A percentile compares a stretch with the other conserved stretches of the same genome.
Evolutionary conservation across 345 rosid genomes (phyloP).

Genomic region (Ceriops tagal): DNA sequence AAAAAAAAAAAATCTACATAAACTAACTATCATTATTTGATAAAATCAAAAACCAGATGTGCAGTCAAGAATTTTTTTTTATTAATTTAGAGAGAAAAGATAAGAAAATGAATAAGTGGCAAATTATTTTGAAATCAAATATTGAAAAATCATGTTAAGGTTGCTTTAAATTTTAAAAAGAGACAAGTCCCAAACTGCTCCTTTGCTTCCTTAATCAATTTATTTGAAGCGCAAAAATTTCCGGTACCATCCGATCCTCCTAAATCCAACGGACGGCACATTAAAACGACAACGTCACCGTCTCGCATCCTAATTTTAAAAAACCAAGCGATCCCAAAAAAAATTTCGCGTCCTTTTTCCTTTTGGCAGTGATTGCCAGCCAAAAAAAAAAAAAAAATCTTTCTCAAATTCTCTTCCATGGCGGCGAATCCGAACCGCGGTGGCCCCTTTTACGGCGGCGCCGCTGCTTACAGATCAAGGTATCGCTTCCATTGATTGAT

Average conservation of each 20-base stretch:
- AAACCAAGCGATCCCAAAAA: neutral
- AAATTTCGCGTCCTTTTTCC: neutral
- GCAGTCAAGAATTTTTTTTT: no score
- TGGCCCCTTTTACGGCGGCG: slow-evolving; percentile 53
- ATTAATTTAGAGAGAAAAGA: no score
- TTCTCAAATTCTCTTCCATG: slow-evolving; percentile 28
- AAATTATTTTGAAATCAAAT: no score
- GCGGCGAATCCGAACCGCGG: slow-evolving; percentile 47
- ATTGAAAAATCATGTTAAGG: no score
- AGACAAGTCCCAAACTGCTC: no score
- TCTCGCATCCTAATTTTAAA: neutral
- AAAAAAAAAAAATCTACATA: no score
- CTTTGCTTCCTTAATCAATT: no score
- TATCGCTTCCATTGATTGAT: slow-evolving; percentile 3
- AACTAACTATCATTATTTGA: no score
- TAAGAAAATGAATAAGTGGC: no score
- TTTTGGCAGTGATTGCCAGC: neutral
- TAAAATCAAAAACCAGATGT: no score
- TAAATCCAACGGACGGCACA: neutral
- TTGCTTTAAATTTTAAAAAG: neutral
- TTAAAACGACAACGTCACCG: neutral
- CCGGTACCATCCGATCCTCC: neutral
- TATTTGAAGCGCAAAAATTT: neutral
- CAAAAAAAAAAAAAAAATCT: neutral
- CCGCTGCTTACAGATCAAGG: slow-evolving; percentile 67